A percentile compares a stretch with the other conserved stretches of the same genome.
Evolutionary conservation across 768 basidiomycete species (phyloP).

Genomic region (Cystobasidium ongulense): DNA sequence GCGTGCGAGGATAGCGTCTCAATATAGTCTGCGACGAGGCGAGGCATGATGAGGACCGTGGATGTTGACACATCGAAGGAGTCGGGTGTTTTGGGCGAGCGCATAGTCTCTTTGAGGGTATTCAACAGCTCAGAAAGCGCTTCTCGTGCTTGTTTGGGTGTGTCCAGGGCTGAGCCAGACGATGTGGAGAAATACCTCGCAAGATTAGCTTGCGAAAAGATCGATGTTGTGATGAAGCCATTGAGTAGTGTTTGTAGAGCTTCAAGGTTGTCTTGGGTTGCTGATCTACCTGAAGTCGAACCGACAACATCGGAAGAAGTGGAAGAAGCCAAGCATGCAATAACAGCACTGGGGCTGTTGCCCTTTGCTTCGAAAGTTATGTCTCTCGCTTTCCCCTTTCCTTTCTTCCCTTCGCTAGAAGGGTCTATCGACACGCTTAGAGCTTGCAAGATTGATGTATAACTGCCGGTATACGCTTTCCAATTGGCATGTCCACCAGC

Average conservation of each 20-base stretch:
- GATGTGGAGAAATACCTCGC: background rate
- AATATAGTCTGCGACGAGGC: background rate
- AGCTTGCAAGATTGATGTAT: background rate
- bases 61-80: background rate
- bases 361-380: background rate
- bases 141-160: background rate
- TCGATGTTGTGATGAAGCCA: background rate
- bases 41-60: background rate
- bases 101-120: background rate
- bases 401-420: background rate
- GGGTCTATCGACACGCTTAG: background rate
- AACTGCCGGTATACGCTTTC: background rate
- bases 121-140: background rate
- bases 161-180: background rate
- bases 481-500: background rate
- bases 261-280: background rate
- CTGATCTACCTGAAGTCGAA: background rate
- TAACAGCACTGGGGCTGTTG: background rate
- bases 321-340: background rate
- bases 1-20: background rate
- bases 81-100: background rate
- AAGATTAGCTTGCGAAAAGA: constrained; percentile 18
- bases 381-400: background rate
- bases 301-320: background rate
- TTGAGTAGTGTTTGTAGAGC: background rate